Base-by-base conservation (phyloP, 345 rosid species). In the Salix exigua region DNA sequence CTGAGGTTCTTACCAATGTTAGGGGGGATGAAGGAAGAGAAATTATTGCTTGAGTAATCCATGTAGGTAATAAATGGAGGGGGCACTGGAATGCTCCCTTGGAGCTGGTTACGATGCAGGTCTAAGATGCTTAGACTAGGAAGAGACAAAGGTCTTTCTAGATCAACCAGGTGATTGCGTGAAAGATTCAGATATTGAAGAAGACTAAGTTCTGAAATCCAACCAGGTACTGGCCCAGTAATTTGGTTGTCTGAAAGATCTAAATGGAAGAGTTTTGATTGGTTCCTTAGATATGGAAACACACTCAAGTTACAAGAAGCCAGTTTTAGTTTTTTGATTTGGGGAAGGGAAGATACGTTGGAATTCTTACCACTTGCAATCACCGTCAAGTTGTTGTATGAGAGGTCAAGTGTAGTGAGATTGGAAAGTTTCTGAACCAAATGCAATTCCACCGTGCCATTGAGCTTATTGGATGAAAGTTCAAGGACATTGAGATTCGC, bases 161-260 rank as follows among this genome's bases (percentile, higher is more conserved):
- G 13, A 44, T 68, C 21, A 16, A 0, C 31, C 33, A 84, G 75
- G 12, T 48, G 28, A 80, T 60, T 68, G 26, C 50, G 44, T 11
- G 83, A 76, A 61, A 80, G 77, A 67, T 80, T 80, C 44, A 80
- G 70, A 25, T 42, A 19, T 4, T 2, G 10, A 9, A 48, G 77
- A 25, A 30, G 4, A 60, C 70, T 35, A 4, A 78, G 28, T 61
- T 3, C 0, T 85, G 87, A 82, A 44, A 90, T 78, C 94, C 92
- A 90, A 0, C 21, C 6, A 0, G 91, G 94, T n/a, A 90, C 63
- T 23, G 4, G 2, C 31, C 88, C 87, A 19, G 2, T 23, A 38
- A 91, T 89, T 0, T 35, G 28, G 77, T 91, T 91, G 12, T 18
- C 7, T 4, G 92, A 88, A 71, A 90, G 89, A 73, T 91, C 91